Base-by-base conservation (phyloP, 192 early-diverging fungal species). In the Chytriomyces hyalinus region DNA sequence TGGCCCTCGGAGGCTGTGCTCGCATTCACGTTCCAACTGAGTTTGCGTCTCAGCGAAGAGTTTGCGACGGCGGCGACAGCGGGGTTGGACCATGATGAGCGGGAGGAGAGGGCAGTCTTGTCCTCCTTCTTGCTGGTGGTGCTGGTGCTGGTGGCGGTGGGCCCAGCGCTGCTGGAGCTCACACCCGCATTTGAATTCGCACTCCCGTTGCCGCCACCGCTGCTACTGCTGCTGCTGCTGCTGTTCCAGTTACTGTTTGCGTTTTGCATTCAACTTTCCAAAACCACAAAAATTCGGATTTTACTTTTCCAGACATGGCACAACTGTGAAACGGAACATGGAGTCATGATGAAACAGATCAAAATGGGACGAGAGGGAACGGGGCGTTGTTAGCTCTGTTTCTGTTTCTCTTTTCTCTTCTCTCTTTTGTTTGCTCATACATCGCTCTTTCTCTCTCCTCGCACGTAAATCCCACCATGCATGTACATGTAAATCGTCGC, bases 21-120 rank as follows among this genome's bases (percentile, higher is more conserved):
- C 0, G 8, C 53, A 17, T 22, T 22, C 11, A 73, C 60, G 72
- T 20, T 62, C 72, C 72, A 73, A 61, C 45, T 62, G 43, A 73
- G 57, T 45, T 73, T 73, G 72, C 72, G 72, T 17, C 72, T 57
- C 60, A 73, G 10, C 50, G 43, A 65, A n/a, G 64, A 65, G 20
- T 36, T 36, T 36, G 36, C 36, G 36, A 36, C 36, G 36, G 36
- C 36, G 20, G 53, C 53, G 20, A 20, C 20, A 13, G 53, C 53
- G 13, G 53, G 53, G 20, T 20, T 57, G 15, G 53, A n/a, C 53
- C 53, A 57, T 20, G 53, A 57, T 2, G 53, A n/a, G 15, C 53
- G 53, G 36, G 36, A 36, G 36, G 36, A 36, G 36, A 36, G 36
- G 36, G 36, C 36, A 36, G 0, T 36, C 36, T 36, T 36, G 36